A percentile compares a stretch with the other conserved stretches of the same genome.
These are phyloP conservation scores for Malus hybrid DNA, from an alignment of 331 rosid genomes.

Conservation along the genomic window DNA sequence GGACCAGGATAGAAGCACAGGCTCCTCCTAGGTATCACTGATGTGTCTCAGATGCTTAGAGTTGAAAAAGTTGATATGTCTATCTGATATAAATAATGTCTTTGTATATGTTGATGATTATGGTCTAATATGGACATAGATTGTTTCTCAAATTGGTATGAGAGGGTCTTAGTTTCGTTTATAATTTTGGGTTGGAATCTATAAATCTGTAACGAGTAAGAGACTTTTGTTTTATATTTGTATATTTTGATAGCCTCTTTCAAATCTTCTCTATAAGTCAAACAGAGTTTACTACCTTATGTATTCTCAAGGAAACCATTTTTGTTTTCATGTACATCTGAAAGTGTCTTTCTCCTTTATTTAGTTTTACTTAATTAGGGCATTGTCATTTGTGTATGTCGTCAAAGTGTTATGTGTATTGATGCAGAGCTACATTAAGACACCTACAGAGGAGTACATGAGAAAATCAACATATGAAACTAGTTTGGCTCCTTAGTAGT, in stretches of 20 bases:
- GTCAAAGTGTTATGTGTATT: too few relatives aligned
- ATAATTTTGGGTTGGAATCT: neutral
- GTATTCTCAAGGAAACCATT: too few relatives aligned
- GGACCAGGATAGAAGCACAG: constrained; percentile 56
- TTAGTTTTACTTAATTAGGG: too few relatives aligned
- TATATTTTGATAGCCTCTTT: neutral
- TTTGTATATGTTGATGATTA: neutral
- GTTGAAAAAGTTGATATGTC: too few relatives aligned
- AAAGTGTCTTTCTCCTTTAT: too few relatives aligned
- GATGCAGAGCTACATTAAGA: too few relatives aligned
- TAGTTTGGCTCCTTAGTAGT: too few relatives aligned
- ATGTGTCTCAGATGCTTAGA: neutral
- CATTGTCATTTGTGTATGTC: too few relatives aligned
- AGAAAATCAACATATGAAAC: too few relatives aligned
- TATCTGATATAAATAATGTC: neutral
- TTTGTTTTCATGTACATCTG: too few relatives aligned
- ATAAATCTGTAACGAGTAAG: neutral
- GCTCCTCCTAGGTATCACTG: constrained; percentile 58
- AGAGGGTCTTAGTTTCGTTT: neutral
- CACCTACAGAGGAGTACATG: too few relatives aligned
- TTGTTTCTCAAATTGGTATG: neutral
- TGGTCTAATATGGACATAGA: neutral
- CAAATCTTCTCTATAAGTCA: neutral
- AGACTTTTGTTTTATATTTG: neutral
- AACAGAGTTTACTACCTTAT: too few relatives aligned